Evolutionary conservation across 371 early-diverging fungal species (phyloP), one percentile per base, ranked within the genome.

Genomic region (Dichotomocladium elegans): DNA sequence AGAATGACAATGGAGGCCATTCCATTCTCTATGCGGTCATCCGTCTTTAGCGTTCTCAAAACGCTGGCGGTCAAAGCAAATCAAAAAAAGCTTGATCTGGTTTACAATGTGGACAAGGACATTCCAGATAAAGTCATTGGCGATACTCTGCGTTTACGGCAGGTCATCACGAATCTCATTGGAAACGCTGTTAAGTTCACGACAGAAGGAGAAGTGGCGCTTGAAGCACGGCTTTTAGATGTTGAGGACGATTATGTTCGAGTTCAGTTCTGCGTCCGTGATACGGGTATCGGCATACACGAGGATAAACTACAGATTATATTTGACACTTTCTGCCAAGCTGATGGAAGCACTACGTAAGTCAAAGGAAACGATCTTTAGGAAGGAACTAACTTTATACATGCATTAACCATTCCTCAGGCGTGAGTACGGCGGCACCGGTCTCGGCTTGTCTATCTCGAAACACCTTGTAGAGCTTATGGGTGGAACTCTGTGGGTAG

Each of bases 111-210:
- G 27, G 81, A 89, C 24, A 71, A 79, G 26, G 68, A 73, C 14
- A 82, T 86, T 51, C 89, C 89, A 0, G 86, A 87, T 47, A 75
- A 80, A 48, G 50, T 88, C 3, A 70, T 90, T n/a, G 87, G 88
- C 35, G 93, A 93, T 66, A 86, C 88, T 27, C 69, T 83, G 27
- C 75, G 93, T 21, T 61, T 91, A 22, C 72, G 83, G 29, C 92
- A 92, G 63, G 83, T 92, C 19, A 80, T 93, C 53, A 91, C 88
- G 12, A 89, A 93, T 47, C 64, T 92, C n/a, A 86, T 89, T 21
- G 88, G 88, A 40, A 90, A 93, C 58, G 90, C 94, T n/a, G 79
- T 93, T 57, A 91, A 92, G 66, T 92, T 92, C 50, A 91, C 92
- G 15, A 81, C 81, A 0, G 68, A 80, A 40, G 93, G 91, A 25